Percentiles rank a stretch among this genome's conserved stretches.
Conservation (phyloP, 106 monocot species). For the Xerophyta viscosa region DNA sequence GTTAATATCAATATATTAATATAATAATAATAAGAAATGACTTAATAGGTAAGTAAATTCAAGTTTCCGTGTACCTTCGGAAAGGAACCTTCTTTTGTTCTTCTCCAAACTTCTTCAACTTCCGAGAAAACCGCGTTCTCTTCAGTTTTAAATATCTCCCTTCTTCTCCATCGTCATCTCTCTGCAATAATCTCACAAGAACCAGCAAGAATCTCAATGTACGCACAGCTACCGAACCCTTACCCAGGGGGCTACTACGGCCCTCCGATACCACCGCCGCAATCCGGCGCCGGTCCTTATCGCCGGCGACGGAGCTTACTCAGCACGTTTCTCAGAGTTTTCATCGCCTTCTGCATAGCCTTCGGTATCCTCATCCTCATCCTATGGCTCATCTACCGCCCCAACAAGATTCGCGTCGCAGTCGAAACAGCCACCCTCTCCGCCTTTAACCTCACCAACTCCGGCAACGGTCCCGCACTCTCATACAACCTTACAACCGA, state of each 20-base stretch:
- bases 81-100: too few relatives aligned
- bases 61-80: too few relatives aligned
- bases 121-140: too few relatives aligned
- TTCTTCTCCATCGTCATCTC: too few relatives aligned
- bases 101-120: too few relatives aligned
- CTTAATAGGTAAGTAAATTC: too few relatives aligned
- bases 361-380: background rate
- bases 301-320: background rate
- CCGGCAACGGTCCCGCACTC: slow-evolving; percentile 1
- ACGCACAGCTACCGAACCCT: too few relatives aligned
- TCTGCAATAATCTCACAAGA: too few relatives aligned
- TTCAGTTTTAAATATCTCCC: too few relatives aligned
- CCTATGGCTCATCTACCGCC: slow-evolving; percentile 9
- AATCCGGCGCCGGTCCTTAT: background rate
- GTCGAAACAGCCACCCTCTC: slow-evolving; percentile 37
- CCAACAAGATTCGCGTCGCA: slow-evolving; percentile 23
- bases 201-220: too few relatives aligned
- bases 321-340: background rate
- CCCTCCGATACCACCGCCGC: background rate
- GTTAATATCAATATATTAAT: too few relatives aligned
- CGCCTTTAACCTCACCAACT: slow-evolving; percentile 34
- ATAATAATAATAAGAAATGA: too few relatives aligned
- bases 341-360: background rate
- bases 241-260: slow-evolving; percentile 1
- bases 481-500: slow-evolving; percentile 46